These are phyloP conservation scores for Arachnomyces sp. DNA, from an alignment of 2,329 filamentous ascomycete genomes.

Conservation along the genomic window DNA sequence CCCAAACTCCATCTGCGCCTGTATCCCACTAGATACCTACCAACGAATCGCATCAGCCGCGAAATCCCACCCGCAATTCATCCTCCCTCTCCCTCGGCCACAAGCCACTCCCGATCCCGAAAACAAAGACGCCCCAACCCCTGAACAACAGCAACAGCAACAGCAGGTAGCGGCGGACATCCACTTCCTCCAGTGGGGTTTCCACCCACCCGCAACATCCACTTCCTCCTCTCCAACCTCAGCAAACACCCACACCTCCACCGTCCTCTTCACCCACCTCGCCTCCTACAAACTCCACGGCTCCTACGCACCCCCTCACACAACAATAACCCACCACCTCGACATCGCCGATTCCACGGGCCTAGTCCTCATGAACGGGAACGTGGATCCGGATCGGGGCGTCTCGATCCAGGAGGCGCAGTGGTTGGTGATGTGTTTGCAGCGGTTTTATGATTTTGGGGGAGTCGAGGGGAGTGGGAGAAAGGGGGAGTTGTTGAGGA, in stretches of 20 bases:
- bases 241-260: slow-evolving; percentile 52
- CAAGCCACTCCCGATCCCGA: slow-evolving; percentile 14
- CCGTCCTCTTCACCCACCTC: slow-evolving; percentile 86
- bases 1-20: slow-evolving; percentile 71
- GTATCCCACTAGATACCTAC: slow-evolving; percentile 69
- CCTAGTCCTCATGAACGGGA: slow-evolving; percentile 78
- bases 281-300: slow-evolving; percentile 88
- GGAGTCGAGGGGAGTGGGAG: slow-evolving; percentile 52
- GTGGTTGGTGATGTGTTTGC: slow-evolving; percentile 86
- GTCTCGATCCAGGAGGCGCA: slow-evolving; percentile 74
- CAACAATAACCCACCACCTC: slow-evolving; percentile 83
- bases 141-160: slow-evolving; percentile 7
- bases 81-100: slow-evolving; percentile 66
- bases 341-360: slow-evolving; percentile 69
- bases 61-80: slow-evolving; percentile 73
- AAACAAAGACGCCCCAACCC: neutral
- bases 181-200: slow-evolving; percentile 94
- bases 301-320: slow-evolving; percentile 85
- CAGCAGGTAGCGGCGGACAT: slow-evolving; percentile 65
- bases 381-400: slow-evolving; percentile 67
- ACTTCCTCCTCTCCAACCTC: slow-evolving; percentile 23
- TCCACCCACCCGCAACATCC: slow-evolving; percentile 57
- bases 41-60: slow-evolving; percentile 63
- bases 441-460: slow-evolving; percentile 72
- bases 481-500: slow-evolving; percentile 65